phyloP scores from a whole-genome alignment of 1,284 basidiomycete species.

The Athelia psychrophila region DNA sequence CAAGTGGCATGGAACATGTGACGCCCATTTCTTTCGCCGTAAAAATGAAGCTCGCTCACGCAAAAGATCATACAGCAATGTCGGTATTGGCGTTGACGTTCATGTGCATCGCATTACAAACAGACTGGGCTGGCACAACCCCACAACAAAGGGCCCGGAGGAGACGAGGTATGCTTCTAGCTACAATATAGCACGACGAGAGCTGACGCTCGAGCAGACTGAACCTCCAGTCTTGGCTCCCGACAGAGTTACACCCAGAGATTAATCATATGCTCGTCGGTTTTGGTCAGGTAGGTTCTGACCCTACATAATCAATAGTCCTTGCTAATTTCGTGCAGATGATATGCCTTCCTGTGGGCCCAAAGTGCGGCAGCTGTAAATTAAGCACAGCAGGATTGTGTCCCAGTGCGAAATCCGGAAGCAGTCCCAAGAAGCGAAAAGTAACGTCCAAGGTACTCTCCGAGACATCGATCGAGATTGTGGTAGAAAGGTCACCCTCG shows the following conservation, averaged over 20 bases:
- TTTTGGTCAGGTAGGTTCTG: constrained; percentile 75
- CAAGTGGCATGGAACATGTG: constrained; percentile 87
- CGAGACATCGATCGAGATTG: not conserved
- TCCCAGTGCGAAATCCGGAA: constrained; percentile 26
- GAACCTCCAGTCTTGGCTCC: constrained; percentile 91
- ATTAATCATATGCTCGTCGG: constrained; percentile 91
- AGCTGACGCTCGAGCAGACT: constrained; percentile 44
- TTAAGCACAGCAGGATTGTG: constrained; percentile 53
- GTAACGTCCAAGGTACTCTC: not conserved
- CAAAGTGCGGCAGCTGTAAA: constrained; percentile 79
- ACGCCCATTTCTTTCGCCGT: too few species aligned
- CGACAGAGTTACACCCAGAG: constrained; percentile 71
- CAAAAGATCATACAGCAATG: too few species aligned
- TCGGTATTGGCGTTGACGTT: constrained; percentile 95
- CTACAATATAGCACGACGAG: not conserved
- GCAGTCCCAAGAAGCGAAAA: not conserved
- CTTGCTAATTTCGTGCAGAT: too few species aligned
- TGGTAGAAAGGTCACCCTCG: too few species aligned
- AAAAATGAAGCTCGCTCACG: not conserved
- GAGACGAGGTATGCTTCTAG: constrained; percentile 65
- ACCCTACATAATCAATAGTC: too few species aligned
- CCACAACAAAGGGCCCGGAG: constrained; percentile 83
- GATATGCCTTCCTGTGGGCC: constrained; percentile 81
- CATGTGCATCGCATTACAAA: constrained; percentile 97
- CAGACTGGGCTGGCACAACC: constrained; percentile 87